phyloP scores from a whole-genome alignment of 106 monocot species.

The Ottelia alismoides region DNA sequence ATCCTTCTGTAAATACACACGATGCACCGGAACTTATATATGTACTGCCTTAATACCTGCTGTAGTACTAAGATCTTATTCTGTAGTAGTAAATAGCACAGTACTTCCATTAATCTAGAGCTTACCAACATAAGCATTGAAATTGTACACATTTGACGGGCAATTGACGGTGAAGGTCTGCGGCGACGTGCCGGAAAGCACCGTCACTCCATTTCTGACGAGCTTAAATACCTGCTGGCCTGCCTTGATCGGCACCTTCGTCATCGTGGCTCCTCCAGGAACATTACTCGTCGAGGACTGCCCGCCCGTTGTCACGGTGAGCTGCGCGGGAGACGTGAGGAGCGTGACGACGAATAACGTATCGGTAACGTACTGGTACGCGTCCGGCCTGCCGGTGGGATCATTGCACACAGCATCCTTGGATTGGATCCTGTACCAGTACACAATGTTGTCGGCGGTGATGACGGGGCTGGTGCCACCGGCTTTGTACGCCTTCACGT shows the following conservation, averaged over 20 bases:
- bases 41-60: no score
- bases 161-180: constrained; percentile 1
- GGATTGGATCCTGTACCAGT: constrained; percentile 15
- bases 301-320: constrained; percentile 3
- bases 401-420: constrained; percentile 12
- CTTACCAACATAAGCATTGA: constrained; percentile 12
- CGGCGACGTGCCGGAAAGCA: constrained; percentile 1
- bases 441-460: constrained; percentile 7
- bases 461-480: neutral
- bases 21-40: no score
- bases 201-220: neutral
- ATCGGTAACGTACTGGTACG: constrained; percentile 7
- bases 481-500: constrained; percentile 14
- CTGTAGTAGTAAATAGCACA: no score
- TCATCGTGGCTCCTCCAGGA: constrained; percentile 5
- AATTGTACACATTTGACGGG: constrained; percentile 14
- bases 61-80: no score
- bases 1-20: no score
- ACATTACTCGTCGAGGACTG: neutral
- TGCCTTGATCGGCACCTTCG: constrained; percentile 11
- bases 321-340: constrained; percentile 9
- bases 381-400: constrained; percentile 6
- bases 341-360: constrained; percentile 11
- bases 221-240: constrained; percentile 7
- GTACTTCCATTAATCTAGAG: neutral